Evolutionary conservation across 495 filamentous ascomycete species (phyloP), one percentile per base, ranked within the genome.

Genomic region (Aspergillus nidulans): DNA sequence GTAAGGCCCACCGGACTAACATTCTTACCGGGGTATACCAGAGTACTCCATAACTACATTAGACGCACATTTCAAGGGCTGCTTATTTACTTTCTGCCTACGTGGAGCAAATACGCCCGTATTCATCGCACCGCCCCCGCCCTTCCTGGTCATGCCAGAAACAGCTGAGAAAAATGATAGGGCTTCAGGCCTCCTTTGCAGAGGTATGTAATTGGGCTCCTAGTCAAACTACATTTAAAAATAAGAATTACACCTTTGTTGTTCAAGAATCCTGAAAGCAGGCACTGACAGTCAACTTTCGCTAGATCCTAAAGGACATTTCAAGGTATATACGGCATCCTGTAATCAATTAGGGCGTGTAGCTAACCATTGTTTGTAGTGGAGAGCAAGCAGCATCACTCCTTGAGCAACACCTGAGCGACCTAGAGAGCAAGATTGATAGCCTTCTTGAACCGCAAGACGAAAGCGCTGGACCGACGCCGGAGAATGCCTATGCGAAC

Each of bases 391-490:
- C 81, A 7, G 83, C 83, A 7, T 62, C 72, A 8, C 78, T 73
- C 4, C 61, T 86, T 44, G 83, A 86, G 61, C 74, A 70, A 23
- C 77, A 82, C 46, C 69, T 86, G 34, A 70, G 62, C 25, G 60
- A 59, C 6, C 59, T 86, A 26, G 83, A 86, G 63, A 62, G 63
- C 48, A 83, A 79, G 66, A 81, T 86, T 30, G 81, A 85, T 42
- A 75, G 72, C 40, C 60, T 85, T n/a, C 68, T 86, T 9, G 63
- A 72, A 34, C 77, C 76, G 10, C 76, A 80, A 32, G 38, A 18
- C 21, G 49, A 63, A 19, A 42, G 39, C 8, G 21, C 48, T 3
- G 9, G 23, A 25, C 16, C 42, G 19, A 16, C n/a, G 18, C 12
- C 25, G 26, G 28, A 19, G 46, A 40, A 15, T 32, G 19, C 24